Conservation (phyloP, 2,329 filamentous ascomycete genomes). For the Xylaria digitata region DNA sequence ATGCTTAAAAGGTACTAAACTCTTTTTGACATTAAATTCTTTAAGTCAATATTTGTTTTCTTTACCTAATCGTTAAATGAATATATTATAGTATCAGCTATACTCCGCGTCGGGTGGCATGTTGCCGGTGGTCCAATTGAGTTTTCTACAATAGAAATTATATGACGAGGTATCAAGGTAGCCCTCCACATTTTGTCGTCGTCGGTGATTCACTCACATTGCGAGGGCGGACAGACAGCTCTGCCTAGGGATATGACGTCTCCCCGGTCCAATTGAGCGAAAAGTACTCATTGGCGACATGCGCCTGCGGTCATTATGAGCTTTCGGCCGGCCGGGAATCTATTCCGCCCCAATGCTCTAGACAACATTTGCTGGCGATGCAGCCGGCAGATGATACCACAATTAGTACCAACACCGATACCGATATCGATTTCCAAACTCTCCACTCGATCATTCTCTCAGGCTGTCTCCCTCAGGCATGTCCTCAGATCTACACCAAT, state of each 20-base stretch:
- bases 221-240: background rate
- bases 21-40: background rate
- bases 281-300: slow-evolving; percentile 41
- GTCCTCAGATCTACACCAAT: slow-evolving; percentile 32
- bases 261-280: slow-evolving; percentile 25
- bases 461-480: slow-evolving; percentile 34
- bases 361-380: slow-evolving; percentile 49
- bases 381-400: slow-evolving; percentile 38
- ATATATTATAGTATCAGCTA: background rate
- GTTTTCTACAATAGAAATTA: slow-evolving; percentile 17
- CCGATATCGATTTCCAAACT: slow-evolving; percentile 16
- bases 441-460: slow-evolving; percentile 39
- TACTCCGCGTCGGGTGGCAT: background rate
- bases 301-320: slow-evolving; percentile 49
- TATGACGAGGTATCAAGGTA: background rate
- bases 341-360: slow-evolving; percentile 44
- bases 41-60: background rate
- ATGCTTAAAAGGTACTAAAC: too few species aligned
- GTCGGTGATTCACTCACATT: slow-evolving; percentile 2
- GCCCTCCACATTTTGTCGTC: background rate
- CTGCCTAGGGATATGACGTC: slow-evolving; percentile 24
- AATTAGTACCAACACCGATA: slow-evolving; percentile 1
- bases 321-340: slow-evolving; percentile 47
- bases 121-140: slow-evolving; percentile 18
- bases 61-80: background rate